These are phyloP conservation scores for Chlorencoelia australis DNA, from an alignment of 2,329 filamentous ascomycete genomes.

Conservation along the genomic window DNA sequence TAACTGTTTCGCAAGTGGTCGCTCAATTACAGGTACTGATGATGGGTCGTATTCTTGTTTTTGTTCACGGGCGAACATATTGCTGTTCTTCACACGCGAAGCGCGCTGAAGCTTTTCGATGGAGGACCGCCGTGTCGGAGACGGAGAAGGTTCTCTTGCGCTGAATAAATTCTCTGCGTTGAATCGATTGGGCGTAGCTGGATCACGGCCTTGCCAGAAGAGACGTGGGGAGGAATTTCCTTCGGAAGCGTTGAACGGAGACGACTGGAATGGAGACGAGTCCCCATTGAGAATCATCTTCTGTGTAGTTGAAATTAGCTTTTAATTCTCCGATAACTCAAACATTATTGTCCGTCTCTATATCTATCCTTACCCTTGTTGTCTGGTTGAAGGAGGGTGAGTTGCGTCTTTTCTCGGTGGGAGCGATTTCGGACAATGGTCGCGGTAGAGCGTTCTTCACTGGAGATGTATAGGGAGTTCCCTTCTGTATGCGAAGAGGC, in stretches of 20 bases:
- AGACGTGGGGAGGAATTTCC: constrained; percentile 64
- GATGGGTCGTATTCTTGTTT: constrained; percentile 88
- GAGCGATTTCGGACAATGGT: constrained; percentile 81
- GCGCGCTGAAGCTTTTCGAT: constrained; percentile 93
- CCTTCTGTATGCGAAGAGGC: constrained; percentile 72
- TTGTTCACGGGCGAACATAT: constrained; percentile 87
- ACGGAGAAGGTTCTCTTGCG: constrained; percentile 46
- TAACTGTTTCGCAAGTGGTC: constrained; percentile 64
- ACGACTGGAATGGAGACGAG: constrained; percentile 77
- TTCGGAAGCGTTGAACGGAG: constrained; percentile 52
- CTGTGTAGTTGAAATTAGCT: constrained; percentile 31
- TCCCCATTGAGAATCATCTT: constrained; percentile 62
- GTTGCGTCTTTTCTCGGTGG: constrained; percentile 77
- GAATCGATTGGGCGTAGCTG: constrained; percentile 54
- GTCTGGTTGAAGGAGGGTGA: constrained; percentile 80
- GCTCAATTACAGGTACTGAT: constrained; percentile 66
- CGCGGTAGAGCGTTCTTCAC: constrained; percentile 56
- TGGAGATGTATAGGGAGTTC: constrained; percentile 47
- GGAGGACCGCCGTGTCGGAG: constrained; percentile 72
- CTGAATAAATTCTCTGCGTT: constrained; percentile 59
- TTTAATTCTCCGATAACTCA: constrained; percentile 19
- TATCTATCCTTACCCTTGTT: constrained; percentile 58
- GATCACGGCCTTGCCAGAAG: constrained; percentile 78
- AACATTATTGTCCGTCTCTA: too few relatives aligned
- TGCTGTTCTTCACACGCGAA: constrained; percentile 95